Percentiles rank a stretch among this genome's conserved stretches.
Evolutionary conservation across 805 yeast genomes (phyloP).

Genomic region (Ogataea pignaliae): DNA sequence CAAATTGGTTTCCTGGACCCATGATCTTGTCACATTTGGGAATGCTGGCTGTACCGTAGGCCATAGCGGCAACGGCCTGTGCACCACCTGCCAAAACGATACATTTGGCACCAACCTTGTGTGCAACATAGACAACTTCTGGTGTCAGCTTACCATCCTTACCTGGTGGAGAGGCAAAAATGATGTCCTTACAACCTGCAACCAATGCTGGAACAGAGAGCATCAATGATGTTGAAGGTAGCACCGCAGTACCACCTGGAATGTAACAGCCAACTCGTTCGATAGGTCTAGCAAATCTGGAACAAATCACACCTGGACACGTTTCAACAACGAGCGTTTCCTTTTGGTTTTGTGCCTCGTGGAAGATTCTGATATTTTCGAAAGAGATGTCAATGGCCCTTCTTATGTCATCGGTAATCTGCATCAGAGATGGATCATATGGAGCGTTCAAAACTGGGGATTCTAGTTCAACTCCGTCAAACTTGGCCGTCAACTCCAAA

Average conservation of each 20-base stretch:
- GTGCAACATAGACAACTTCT: conserved; percentile 96
- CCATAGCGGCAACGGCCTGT: conserved; percentile 98
- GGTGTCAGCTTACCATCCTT: conserved; percentile 91
- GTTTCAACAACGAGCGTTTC: conserved; percentile 83
- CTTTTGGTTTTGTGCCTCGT: conserved; percentile 81
- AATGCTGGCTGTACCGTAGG: conserved; percentile 91
- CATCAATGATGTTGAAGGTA: conserved; percentile 98
- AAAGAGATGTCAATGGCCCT: conserved; percentile 86
- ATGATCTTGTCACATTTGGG: conserved; percentile 94
- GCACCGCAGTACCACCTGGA: conserved; percentile 98
- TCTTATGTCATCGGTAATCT: conserved; percentile 66
- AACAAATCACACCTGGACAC: conserved; percentile 88
- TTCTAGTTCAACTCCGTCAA: conserved; percentile 73
- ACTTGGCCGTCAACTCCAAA: conserved; percentile 83
- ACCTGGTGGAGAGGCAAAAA: conserved; percentile 94
- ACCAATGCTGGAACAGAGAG: conserved; percentile 97
- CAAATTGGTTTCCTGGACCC: conserved; percentile 99
- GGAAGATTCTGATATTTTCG: conserved; percentile 86
- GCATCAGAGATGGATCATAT: conserved; percentile 72
- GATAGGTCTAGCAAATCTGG: conserved; percentile 92
- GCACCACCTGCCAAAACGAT: conserved; percentile 98
- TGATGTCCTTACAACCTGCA: conserved; percentile 91
- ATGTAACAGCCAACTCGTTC: conserved; percentile 93
- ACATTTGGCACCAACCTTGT: conserved; percentile 85
- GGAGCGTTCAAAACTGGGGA: conserved; percentile 85